Conservation (phyloP, 352 stramenopile species). For the Phytophthora hibernalis region DNA sequence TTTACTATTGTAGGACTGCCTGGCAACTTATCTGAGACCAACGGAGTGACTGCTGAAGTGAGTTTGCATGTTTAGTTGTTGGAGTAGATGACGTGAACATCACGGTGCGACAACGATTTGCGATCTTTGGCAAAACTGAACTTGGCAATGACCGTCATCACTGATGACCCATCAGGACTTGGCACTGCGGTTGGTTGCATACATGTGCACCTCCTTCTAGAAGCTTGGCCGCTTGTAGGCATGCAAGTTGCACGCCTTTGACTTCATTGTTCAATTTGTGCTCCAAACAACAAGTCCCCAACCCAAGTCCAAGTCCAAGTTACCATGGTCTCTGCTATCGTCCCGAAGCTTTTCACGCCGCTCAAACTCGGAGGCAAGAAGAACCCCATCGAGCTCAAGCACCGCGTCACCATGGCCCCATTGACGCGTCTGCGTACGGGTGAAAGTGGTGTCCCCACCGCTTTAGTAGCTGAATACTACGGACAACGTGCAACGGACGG, state of each 20-base stretch:
- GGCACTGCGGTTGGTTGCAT: background rate
- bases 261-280: slow-evolving; percentile 18
- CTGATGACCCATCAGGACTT: too few relatives aligned
- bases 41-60: too few relatives aligned
- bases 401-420: slow-evolving; percentile 61
- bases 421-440: slow-evolving; percentile 45
- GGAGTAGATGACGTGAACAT: background rate
- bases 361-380: slow-evolving; percentile 44
- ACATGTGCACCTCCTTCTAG: too few relatives aligned
- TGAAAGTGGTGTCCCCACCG: slow-evolving; percentile 33
- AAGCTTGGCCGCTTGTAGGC: background rate
- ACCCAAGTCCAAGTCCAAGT: slow-evolving; percentile 2
- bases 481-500: slow-evolving; percentile 46
- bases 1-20: too few relatives aligned
- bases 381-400: slow-evolving; percentile 38
- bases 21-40: too few relatives aligned
- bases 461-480: slow-evolving; percentile 49
- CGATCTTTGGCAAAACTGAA: background rate
- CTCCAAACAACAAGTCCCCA: background rate
- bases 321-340: slow-evolving; percentile 18
- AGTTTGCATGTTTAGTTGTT: background rate
- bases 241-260: too few relatives aligned
- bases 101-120: background rate
- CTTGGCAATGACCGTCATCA: background rate
- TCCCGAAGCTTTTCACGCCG: slow-evolving; percentile 43